phyloP scores from a whole-genome alignment of 2,329 filamentous ascomycete species.

The Cladosporium sp. region DNA sequence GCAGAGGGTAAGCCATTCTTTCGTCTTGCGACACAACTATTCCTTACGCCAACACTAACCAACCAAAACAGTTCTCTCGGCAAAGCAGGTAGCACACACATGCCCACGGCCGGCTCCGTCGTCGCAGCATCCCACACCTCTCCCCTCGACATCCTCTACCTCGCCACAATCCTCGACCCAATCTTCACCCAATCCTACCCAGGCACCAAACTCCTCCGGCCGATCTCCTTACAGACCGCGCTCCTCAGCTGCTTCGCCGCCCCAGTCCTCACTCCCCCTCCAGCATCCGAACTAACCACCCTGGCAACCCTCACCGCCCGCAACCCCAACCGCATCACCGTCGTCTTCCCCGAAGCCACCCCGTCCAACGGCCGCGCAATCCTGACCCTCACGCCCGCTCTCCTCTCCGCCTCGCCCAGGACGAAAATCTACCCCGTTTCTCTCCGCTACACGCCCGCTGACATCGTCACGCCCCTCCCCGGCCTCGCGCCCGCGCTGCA shows the following conservation, averaged over 20 bases:
- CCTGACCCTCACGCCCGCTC: conserved; percentile 72
- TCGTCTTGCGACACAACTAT: too few species aligned
- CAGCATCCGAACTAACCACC: conserved; percentile 31
- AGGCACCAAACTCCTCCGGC: conserved; percentile 64
- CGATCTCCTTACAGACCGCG: conserved; percentile 71
- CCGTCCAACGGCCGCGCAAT: conserved; percentile 93
- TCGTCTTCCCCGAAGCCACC: conserved; percentile 88
- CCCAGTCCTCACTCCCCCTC: conserved; percentile 23
- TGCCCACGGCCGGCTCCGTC: conserved; percentile 74
- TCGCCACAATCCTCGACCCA: conserved; percentile 93
- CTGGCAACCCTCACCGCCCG: conserved; percentile 53
- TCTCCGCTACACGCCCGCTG: conserved; percentile 79
- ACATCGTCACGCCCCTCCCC: conserved; percentile 87
- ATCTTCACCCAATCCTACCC: conserved; percentile 88
- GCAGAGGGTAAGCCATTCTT: conserved; percentile 62
- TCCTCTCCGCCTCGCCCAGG: conserved; percentile 62
- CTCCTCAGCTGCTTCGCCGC: conserved; percentile 54
- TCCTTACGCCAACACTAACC: conserved; percentile 9
- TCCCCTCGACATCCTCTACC: conserved; percentile 87
- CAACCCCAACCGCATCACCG: conserved; percentile 72
- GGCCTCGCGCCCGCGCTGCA: conserved; percentile 55
- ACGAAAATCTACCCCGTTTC: conserved; percentile 86
- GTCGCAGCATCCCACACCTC: conserved; percentile 90
- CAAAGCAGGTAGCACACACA: conserved; percentile 59
- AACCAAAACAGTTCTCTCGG: conserved; percentile 56